A percentile compares a stretch with the other conserved stretches of the same genome.
These are phyloP conservation scores for Amanita thiersii DNA, from an alignment of 768 basidiomycete genomes.

Conservation along the genomic window DNA sequence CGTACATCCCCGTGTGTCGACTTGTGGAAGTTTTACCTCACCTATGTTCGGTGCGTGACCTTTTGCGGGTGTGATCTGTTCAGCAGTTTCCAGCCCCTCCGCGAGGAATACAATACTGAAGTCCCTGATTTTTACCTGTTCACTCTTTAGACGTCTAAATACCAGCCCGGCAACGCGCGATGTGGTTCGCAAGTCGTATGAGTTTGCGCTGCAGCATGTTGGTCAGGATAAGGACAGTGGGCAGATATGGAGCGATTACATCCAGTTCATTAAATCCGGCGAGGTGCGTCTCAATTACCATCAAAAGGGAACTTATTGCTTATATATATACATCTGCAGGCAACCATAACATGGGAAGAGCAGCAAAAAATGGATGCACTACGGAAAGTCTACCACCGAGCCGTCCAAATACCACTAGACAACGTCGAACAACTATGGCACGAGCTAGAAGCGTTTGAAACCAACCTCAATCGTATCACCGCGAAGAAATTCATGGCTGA, in stretches of 20 bases:
- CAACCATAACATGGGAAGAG: constrained; percentile 87
- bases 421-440: constrained; percentile 92
- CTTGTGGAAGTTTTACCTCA: constrained; percentile 89
- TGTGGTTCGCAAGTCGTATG: constrained; percentile 80
- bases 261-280: constrained; percentile 76
- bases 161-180: constrained; percentile 61
- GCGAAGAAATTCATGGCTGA: constrained; percentile 96
- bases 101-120: constrained; percentile 8
- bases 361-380: constrained; percentile 93
- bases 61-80: constrained; percentile 6
- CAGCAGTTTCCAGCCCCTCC: constrained; percentile 13
- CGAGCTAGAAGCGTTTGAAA: constrained; percentile 91
- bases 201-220: constrained; percentile 83
- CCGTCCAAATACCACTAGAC: constrained; percentile 89
- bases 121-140: neutral
- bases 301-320: no score
- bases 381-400: constrained; percentile 87
- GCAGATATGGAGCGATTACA: constrained; percentile 91
- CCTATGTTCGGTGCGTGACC: constrained; percentile 75
- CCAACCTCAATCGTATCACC: constrained; percentile 79
- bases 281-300: constrained; percentile 37
- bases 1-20: constrained; percentile 82
- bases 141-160: constrained; percentile 51
- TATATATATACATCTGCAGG: constrained; percentile 19
- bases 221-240: constrained; percentile 91